A percentile compares a stretch with the other conserved stretches of the same genome.
Evolutionary conservation across 805 yeast species (phyloP).

Genomic region (Pichia nanzhaoensis): DNA sequence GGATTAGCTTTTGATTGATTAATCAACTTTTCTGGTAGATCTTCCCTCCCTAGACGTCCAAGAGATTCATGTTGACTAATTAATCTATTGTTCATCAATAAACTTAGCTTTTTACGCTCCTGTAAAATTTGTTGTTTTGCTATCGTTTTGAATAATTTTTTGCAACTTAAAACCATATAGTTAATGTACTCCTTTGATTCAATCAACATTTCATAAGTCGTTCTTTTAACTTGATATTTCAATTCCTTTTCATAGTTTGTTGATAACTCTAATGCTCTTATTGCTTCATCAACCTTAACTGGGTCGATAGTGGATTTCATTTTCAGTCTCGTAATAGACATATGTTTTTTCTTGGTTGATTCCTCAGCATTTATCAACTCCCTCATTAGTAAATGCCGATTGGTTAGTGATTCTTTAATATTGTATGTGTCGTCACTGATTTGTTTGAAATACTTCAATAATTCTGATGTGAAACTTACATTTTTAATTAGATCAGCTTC

Average conservation of each 20-base stretch:
- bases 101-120: conserved; percentile 71
- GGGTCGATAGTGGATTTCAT: conserved; percentile 75
- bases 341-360: conserved; percentile 61
- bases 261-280: conserved; percentile 71
- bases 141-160: conserved; percentile 47
- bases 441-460: conserved; percentile 68
- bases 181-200: conserved; percentile 59
- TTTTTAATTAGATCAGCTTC: conserved; percentile 71
- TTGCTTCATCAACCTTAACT: conserved; percentile 83
- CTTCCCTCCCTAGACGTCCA: conserved; percentile 73
- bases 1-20: background rate
- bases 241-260: conserved; percentile 69
- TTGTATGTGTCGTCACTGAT: conserved; percentile 72
- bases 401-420: conserved; percentile 88
- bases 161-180: conserved; percentile 47
- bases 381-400: conserved; percentile 87
- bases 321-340: conserved; percentile 64
- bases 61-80: conserved; percentile 35
- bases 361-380: conserved; percentile 78
- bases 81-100: conserved; percentile 54
- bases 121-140: conserved; percentile 73
- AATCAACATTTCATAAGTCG: conserved; percentile 76
- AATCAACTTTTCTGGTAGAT: conserved; percentile 33
- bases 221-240: conserved; percentile 69
- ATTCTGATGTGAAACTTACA: conserved; percentile 61